phyloP scores from a whole-genome alignment of 1,284 basidiomycete genomes.

The Paramarasmius palmivorus region DNA sequence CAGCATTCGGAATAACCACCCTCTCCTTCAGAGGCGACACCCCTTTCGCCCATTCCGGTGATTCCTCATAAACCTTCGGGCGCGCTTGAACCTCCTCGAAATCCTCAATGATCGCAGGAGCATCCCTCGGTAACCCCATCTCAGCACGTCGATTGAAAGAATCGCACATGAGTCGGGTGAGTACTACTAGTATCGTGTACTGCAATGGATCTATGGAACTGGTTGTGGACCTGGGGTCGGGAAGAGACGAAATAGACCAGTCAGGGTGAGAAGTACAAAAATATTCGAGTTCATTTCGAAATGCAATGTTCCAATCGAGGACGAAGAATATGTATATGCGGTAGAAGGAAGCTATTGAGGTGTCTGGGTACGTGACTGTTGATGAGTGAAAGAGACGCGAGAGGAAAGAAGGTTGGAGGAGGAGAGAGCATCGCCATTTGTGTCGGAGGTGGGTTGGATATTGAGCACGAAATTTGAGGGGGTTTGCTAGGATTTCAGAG shows the following conservation, averaged over 20 bases:
- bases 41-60: conserved; percentile 27
- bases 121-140: conserved; percentile 30
- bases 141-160: conserved; percentile 33
- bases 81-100: conserved; percentile 29
- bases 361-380: conserved; percentile 10
- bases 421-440: conserved; percentile 1
- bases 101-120: conserved; percentile 29
- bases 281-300: conserved; percentile 30
- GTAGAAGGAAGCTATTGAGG: conserved; percentile 21
- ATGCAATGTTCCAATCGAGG: conserved; percentile 19
- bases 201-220: conserved; percentile 27
- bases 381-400: background rate
- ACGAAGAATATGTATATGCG: conserved; percentile 28
- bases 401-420: background rate
- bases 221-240: conserved; percentile 26
- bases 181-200: conserved; percentile 30
- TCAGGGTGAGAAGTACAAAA: conserved; percentile 21
- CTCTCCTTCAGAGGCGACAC: conserved; percentile 19
- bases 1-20: conserved; percentile 23
- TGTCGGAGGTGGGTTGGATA: background rate
- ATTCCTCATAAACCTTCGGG: conserved; percentile 29
- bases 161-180: conserved; percentile 29
- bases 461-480: background rate
- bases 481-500: background rate
- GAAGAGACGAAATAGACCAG: conserved; percentile 26